A percentile compares a stretch with the other conserved stretches of the same genome.
Conservation (phyloP, 495 filamentous ascomycete genomes). For the Lichenothelia convexa region DNA sequence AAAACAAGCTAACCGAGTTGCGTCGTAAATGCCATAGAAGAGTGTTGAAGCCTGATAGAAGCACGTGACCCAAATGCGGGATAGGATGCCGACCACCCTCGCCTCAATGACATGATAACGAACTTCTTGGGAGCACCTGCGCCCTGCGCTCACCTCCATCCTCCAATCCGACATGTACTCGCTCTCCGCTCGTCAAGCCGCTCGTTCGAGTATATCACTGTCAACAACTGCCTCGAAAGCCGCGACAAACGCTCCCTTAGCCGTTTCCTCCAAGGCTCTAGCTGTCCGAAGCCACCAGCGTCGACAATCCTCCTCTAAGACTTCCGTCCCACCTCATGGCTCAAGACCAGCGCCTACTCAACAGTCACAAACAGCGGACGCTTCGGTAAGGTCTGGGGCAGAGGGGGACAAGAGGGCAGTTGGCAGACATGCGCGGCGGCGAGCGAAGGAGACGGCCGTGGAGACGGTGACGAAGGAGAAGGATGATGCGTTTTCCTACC, state of each 20-base stretch:
- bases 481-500: conserved; percentile 31
- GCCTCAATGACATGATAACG: not conserved
- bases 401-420: not conserved
- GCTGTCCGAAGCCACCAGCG: conserved; percentile 7
- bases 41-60: too few relatives aligned
- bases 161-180: not conserved
- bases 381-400: conserved; percentile 6
- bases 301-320: conserved; percentile 16
- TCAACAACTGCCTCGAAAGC: too few relatives aligned
- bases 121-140: not conserved
- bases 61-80: too few relatives aligned
- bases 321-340: conserved; percentile 13
- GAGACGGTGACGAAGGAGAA: conserved; percentile 6
- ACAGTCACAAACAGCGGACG: conserved; percentile 6
- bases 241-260: not conserved
- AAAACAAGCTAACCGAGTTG: too few relatives aligned
- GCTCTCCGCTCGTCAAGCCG: too few relatives aligned
- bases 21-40: too few relatives aligned
- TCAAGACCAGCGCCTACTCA: conserved; percentile 6
- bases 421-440: conserved; percentile 22
- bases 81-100: too few relatives aligned
- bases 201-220: too few relatives aligned
- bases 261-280: not conserved
- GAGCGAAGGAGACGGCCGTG: conserved; percentile 5
- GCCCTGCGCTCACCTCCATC: not conserved